Conservation (phyloP, 371 early-diverging fungal species). For the Circinella minor region DNA sequence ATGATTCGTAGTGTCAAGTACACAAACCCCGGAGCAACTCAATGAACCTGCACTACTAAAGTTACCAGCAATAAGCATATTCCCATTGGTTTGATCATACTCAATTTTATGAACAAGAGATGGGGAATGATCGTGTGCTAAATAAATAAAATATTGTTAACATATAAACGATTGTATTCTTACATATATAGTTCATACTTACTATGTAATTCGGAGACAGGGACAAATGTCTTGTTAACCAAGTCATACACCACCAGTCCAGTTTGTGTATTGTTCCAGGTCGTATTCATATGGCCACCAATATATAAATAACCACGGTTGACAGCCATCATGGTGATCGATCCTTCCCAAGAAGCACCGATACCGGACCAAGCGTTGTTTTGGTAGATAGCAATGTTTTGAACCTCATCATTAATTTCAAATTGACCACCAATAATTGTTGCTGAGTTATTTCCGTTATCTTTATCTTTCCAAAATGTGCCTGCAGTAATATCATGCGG, state of each 20-base stretch:
- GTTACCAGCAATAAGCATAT: conserved; percentile 58
- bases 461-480: conserved; percentile 32
- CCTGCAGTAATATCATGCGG: conserved; percentile 32
- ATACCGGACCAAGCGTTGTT: conserved; percentile 49
- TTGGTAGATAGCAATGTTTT: conserved; percentile 48
- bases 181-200: conserved; percentile 15
- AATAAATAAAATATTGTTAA: too few species aligned
- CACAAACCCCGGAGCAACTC: conserved; percentile 53
- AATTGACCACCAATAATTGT: conserved; percentile 53
- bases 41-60: conserved; percentile 57
- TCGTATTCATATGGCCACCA: conserved; percentile 48
- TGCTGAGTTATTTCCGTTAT: conserved; percentile 23
- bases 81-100: conserved; percentile 24
- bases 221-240: conserved; percentile 25
- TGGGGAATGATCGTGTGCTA: conserved; percentile 32
- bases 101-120: conserved; percentile 51
- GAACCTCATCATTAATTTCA: conserved; percentile 24
- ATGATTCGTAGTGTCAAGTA: conserved; percentile 27
- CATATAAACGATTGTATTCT: too few species aligned
- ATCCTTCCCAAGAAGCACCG: conserved; percentile 44
- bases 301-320: conserved; percentile 50
- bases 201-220: conserved; percentile 33
- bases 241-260: conserved; percentile 48
- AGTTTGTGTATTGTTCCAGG: conserved; percentile 13
- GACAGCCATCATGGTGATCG: conserved; percentile 34